Base-by-base conservation (phyloP, 2,329 filamentous ascomycete genomes). In the Thermothelomyces thermophilus region DNA sequence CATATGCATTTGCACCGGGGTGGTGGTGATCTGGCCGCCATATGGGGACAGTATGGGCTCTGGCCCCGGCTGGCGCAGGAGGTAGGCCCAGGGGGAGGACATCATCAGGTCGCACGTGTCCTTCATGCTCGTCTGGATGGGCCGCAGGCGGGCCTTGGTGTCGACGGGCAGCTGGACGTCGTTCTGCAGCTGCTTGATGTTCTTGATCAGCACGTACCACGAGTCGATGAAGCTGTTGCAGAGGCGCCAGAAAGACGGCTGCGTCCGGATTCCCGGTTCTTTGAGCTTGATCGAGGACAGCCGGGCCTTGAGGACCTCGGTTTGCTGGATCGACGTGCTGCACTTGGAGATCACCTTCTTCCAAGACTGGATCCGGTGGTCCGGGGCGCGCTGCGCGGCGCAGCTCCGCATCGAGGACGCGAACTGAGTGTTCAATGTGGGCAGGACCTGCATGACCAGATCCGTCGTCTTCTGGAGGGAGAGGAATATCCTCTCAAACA, bases 231-330 rank as follows among this genome's bases (percentile, higher is more conserved):
- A 89, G 58, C 75, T 77, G 68, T 85, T 89, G 70, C 87, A 93
- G 46, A 90, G 73, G 57, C 80, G 73, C 79, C 82, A 84, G 64
- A 83, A 84, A 14, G 70, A 68, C 2, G 72, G 64, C 60, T 84
- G 80, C 2, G 75, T 82, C 47, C 88, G 77, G 44, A 87, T 78
- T 10, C 82, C 83, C 7, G 87, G 86, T 60, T 95, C 90, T 64
- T 91, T 93, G 10, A 95, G 73, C 64, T 90, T 90, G 71, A 95
- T 87, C 41, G 78, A 76, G 3, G 83, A 87, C 10, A 96, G 70
- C n/a, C 84, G 79, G 34, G 74, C 73, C 61, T 86, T 84, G 24
- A 96, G 73, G 10, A 79, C 74, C 60, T 90, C 83, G 2, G 87
- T 87, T 58, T 87, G 83, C 50, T 86, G 79, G 36, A 90, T 77